Evolutionary conservation across 2,329 filamentous ascomycete species (phyloP).

Genomic region (Scolecobasidium constrictum): DNA sequence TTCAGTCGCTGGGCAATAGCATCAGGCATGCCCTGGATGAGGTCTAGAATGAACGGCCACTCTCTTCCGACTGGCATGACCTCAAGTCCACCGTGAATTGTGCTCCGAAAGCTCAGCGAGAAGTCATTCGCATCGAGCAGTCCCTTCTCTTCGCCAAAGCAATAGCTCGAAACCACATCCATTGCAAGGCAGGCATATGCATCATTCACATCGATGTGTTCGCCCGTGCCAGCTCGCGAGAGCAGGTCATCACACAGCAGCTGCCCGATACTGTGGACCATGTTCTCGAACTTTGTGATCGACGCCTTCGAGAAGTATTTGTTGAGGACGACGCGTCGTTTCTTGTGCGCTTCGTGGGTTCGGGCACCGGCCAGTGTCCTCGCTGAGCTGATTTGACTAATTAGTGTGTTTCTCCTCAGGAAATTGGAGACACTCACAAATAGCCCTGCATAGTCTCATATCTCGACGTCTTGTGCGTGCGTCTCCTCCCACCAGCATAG

Average conservation of each 20-base stretch:
- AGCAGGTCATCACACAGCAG: slow-evolving; percentile 6
- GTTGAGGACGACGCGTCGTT: slow-evolving; percentile 20
- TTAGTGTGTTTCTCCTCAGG: too few species aligned
- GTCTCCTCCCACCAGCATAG: slow-evolving; percentile 19
- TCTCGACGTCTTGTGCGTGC: slow-evolving; percentile 12
- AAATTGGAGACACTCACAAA: not conserved
- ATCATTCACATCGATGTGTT: slow-evolving; percentile 1
- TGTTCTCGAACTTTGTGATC: slow-evolving; percentile 14
- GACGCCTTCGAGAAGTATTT: slow-evolving; percentile 23
- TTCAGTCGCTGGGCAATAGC: too few species aligned
- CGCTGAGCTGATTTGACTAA: too few species aligned
- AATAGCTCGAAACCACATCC: slow-evolving; percentile 14
- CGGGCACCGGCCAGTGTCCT: not conserved
- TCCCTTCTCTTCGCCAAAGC: slow-evolving; percentile 14
- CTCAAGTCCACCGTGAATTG: not conserved
- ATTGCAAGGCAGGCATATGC: slow-evolving; percentile 12
- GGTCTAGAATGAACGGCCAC: not conserved
- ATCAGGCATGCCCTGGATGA: slow-evolving; percentile 1
- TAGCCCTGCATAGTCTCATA: not conserved
- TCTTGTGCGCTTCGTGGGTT: slow-evolving; percentile 21
- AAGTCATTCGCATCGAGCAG: slow-evolving; percentile 15
- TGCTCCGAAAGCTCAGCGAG: slow-evolving; percentile 7
- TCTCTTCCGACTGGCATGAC: not conserved
- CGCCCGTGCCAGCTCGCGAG: not conserved
- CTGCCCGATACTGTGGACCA: slow-evolving; percentile 12